These are phyloP conservation scores for Globisporangium heterothallicum DNA, from an alignment of 352 stramenopile species.

Conservation along the genomic window DNA sequence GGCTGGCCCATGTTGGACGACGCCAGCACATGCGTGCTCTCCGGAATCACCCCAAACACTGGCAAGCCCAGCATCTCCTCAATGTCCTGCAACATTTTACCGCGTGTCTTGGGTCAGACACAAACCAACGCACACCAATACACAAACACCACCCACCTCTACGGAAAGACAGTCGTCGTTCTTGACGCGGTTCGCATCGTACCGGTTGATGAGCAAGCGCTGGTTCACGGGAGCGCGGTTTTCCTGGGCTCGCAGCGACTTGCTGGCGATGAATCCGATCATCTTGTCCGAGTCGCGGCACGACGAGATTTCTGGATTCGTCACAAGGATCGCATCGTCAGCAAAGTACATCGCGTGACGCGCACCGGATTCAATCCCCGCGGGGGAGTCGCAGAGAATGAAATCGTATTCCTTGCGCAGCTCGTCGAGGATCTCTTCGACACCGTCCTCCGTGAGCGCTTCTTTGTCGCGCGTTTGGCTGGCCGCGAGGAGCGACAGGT, in stretches of 20 bases:
- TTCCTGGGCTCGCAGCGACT: conserved; percentile 81
- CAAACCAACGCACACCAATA: neutral
- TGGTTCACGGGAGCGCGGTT: conserved; percentile 68
- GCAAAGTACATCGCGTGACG: conserved; percentile 92
- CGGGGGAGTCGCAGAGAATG: conserved; percentile 88
- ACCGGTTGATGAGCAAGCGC: conserved; percentile 88
- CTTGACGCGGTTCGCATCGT: conserved; percentile 86
- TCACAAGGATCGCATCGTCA: conserved; percentile 91
- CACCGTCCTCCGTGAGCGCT: conserved; percentile 83
- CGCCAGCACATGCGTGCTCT: conserved; percentile 87
- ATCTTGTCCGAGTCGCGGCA: conserved; percentile 94
- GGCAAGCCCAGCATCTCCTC: conserved; percentile 90
- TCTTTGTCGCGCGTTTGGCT: conserved; percentile 91
- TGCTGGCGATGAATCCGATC: conserved; percentile 92
- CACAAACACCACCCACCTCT: conserved; percentile 29
- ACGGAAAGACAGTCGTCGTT: conserved; percentile 88
- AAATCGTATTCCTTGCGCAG: conserved; percentile 84
- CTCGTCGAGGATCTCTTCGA: conserved; percentile 81
- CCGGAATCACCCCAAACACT: conserved; percentile 88
- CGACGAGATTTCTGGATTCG: conserved; percentile 91
- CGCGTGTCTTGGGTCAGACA: too few species aligned
- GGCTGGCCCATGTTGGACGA: conserved; percentile 92
- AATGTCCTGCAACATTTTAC: too few species aligned
- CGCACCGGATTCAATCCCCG: conserved; percentile 87
- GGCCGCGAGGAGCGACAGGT: conserved; percentile 81